These are phyloP conservation scores for Colletotrichum salicis DNA, from an alignment of 2,329 filamentous ascomycete genomes.

Conservation along the genomic window DNA sequence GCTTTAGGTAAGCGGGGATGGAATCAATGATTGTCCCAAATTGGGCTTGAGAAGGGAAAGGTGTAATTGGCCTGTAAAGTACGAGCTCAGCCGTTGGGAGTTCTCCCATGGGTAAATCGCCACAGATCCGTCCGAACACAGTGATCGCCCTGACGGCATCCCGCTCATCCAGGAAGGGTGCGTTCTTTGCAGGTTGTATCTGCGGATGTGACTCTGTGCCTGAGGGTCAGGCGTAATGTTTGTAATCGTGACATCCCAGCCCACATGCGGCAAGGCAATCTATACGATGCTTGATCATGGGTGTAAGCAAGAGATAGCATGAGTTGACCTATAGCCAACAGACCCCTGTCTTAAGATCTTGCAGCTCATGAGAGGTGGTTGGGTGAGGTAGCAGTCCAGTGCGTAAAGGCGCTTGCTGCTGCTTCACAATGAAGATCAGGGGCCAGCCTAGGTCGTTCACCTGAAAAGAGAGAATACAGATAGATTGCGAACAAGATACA, in stretches of 20 bases:
- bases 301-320: neutral
- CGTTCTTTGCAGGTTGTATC: neutral
- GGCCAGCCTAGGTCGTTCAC: conserved; percentile 3
- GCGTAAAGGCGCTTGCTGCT: neutral
- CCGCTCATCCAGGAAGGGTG: neutral
- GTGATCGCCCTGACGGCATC: neutral
- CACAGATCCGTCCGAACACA: neutral
- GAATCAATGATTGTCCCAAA: no score
- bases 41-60: neutral
- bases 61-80: neutral
- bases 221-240: neutral
- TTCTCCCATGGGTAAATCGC: neutral
- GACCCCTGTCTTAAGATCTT: conserved; percentile 5
- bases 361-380: neutral
- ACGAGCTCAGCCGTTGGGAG: neutral
- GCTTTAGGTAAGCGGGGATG: neutral
- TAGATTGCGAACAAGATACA: conserved; percentile 17
- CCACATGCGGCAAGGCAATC: neutral
- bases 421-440: conserved; percentile 30
- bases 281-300: neutral
- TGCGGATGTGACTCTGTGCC: neutral
- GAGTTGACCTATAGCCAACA: neutral
- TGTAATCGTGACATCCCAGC: neutral
- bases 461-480: conserved; percentile 7
- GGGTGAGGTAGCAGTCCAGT: conserved; percentile 18